Conservation (phyloP, 208 protist genomes). For the Trypanosoma scelopori region DNA sequence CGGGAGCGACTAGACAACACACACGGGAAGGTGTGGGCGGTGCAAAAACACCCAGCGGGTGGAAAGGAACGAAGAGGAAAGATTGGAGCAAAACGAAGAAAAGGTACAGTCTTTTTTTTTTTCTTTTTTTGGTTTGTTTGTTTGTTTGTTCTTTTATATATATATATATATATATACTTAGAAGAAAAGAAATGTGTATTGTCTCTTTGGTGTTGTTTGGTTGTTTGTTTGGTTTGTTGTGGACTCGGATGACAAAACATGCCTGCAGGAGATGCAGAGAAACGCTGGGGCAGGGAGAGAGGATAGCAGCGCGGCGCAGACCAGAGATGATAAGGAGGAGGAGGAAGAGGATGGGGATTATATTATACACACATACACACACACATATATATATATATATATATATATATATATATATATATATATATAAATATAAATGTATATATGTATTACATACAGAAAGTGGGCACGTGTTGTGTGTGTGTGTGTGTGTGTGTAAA, state of each 20-base stretch:
- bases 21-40: neutral
- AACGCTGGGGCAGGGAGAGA: no score
- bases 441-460: no score
- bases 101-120: neutral
- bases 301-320: no score
- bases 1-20: neutral
- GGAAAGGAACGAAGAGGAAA: slow-evolving; percentile 7
- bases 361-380: neutral
- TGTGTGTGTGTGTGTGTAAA: no score
- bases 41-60: neutral
- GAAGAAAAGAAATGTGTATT: no score
- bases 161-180: no score
- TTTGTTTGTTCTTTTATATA: neutral
- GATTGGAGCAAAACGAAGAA: neutral
- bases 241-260: neutral
- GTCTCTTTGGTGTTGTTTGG: no score
- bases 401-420: no score
- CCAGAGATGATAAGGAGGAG: slow-evolving; percentile 7
- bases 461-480: no score
- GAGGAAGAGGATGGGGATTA: neutral
- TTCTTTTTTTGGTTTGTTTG: neutral
- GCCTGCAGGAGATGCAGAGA: no score
- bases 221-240: no score
- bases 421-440: no score
- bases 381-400: neutral